Conservation (phyloP, 345 rosid genomes). For the Cardiospermum halicacabum region DNA sequence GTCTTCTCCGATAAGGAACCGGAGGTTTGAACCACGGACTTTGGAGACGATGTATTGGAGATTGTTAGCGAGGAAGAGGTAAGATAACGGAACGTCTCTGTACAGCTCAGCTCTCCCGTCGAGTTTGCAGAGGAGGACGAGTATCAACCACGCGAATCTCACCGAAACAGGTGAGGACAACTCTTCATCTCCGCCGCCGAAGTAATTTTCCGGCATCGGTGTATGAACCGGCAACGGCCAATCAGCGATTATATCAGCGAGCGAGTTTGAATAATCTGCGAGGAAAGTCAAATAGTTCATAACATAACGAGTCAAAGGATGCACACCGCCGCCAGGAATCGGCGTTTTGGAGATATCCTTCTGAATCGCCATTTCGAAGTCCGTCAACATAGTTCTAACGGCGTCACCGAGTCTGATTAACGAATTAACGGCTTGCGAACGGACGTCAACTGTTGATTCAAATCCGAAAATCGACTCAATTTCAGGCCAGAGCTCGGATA, state of each 20-base stretch:
- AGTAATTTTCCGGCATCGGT: constrained; percentile 43
- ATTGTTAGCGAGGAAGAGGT: constrained; percentile 74
- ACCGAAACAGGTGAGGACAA: constrained; percentile 33
- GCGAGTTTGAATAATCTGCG: constrained; percentile 48
- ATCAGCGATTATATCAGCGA: constrained; percentile 54
- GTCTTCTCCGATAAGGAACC: constrained; percentile 47
- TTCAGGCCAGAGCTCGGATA: constrained; percentile 42
- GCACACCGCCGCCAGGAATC: constrained; percentile 67
- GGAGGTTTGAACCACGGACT: constrained; percentile 51
- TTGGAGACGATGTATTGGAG: constrained; percentile 67
- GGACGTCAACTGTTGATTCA: constrained; percentile 39
- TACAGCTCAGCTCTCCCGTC: constrained; percentile 58
- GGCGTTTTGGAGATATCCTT: constrained; percentile 48
- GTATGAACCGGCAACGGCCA: constrained; percentile 35
- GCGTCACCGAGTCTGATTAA: constrained; percentile 44
- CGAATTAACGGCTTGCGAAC: constrained; percentile 38
- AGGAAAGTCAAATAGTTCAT: constrained; percentile 75
- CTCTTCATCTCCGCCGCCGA: constrained; percentile 21
- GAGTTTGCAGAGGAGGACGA: constrained; percentile 65
- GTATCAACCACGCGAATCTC: constrained; percentile 62
- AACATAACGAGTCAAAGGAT: constrained; percentile 71
- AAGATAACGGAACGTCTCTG: constrained; percentile 57
- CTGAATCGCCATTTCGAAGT: constrained; percentile 53
- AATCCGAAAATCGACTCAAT: constrained; percentile 47
- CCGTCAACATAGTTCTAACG: constrained; percentile 39